Evolutionary conservation across 345 rosid species (phyloP).

Genomic region (Citropsis articulata): DNA sequence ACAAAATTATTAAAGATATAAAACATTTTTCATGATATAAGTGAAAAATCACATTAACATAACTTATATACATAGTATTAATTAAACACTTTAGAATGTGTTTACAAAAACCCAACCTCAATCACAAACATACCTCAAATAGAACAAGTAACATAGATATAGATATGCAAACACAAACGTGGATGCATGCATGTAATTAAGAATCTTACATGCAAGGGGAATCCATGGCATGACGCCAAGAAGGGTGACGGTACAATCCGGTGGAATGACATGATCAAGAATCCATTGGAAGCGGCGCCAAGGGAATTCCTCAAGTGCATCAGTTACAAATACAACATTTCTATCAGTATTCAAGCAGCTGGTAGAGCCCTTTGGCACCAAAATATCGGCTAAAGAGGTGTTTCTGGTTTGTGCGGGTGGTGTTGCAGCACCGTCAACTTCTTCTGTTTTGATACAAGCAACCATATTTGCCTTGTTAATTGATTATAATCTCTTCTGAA

Average conservation of each 20-base stretch:
- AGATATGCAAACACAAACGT: no score
- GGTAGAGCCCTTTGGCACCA: conserved; percentile 25
- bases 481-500: not conserved
- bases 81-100: no score
- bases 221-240: conserved; percentile 37
- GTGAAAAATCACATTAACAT: no score
- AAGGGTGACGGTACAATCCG: conserved; percentile 27
- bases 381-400: conserved; percentile 14
- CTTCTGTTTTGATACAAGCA: conserved; percentile 20
- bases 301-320: conserved; percentile 32
- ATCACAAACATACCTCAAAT: no score
- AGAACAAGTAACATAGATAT: no score
- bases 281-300: conserved; percentile 26
- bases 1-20: no score
- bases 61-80: no score
- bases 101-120: no score
- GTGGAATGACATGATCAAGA: conserved; percentile 17
- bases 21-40: no score
- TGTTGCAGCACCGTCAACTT: conserved; percentile 8
- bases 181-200: not conserved
- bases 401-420: not conserved
- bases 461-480: not conserved
- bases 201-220: conserved; percentile 27
- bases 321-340: conserved; percentile 34
- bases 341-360: not conserved